A percentile compares a stretch with the other conserved stretches of the same genome.
These are phyloP conservation scores for Parastagonospora avenae DNA, from an alignment of 2,329 filamentous ascomycete genomes.

Conservation along the genomic window DNA sequence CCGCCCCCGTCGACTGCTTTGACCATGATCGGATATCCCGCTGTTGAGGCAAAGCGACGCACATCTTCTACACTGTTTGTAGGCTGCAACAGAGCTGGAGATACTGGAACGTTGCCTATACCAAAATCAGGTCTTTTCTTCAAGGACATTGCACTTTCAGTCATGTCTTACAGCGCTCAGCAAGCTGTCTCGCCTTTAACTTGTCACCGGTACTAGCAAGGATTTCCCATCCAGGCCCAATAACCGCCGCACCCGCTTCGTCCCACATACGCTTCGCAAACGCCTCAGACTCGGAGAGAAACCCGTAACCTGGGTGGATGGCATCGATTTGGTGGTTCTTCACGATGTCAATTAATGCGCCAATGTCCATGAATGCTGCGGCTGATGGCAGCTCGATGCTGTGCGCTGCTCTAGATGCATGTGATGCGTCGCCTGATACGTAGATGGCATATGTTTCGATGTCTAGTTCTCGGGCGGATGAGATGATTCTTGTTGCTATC, in stretches of 20 bases:
- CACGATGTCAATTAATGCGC: slow-evolving; percentile 54
- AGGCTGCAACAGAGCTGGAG: slow-evolving; percentile 54
- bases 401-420: slow-evolving; percentile 58
- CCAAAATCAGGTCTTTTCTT: background rate
- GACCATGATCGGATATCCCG: slow-evolving; percentile 63
- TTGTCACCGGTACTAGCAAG: slow-evolving; percentile 63
- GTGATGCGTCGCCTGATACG: slow-evolving; percentile 60
- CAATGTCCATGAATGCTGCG: slow-evolving; percentile 59
- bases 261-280: slow-evolving; percentile 58
- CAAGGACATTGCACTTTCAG: background rate
- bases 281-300: slow-evolving; percentile 63
- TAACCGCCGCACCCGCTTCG: slow-evolving; percentile 54
- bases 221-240: slow-evolving; percentile 64
- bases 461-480: slow-evolving; percentile 63
- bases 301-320: slow-evolving; percentile 66
- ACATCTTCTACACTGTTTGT: slow-evolving; percentile 53
- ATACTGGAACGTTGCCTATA: slow-evolving; percentile 54
- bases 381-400: slow-evolving; percentile 58
- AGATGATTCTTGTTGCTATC: slow-evolving; percentile 66
- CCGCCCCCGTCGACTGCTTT: slow-evolving; percentile 70
- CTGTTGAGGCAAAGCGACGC: slow-evolving; percentile 62
- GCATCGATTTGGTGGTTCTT: slow-evolving; percentile 59
- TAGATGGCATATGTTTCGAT: slow-evolving; percentile 63
- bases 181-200: slow-evolving; percentile 58
- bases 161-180: slow-evolving; percentile 51